Base-by-base conservation (phyloP, 2,329 filamentous ascomycete species). In the Ascochyta viciae-villosae region DNA sequence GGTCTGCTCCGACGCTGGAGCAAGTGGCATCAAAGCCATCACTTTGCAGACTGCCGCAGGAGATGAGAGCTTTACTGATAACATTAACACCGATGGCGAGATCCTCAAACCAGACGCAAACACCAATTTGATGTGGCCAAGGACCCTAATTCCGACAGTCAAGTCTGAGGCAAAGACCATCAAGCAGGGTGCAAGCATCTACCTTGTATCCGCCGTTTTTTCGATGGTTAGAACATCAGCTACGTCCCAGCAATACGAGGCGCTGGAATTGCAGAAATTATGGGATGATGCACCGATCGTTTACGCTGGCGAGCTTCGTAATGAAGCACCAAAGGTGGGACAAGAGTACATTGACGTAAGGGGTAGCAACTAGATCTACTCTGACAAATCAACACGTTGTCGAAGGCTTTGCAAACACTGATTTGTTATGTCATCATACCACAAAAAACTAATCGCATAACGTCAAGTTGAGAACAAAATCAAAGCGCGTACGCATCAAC, bases 71-170 rank as follows among this genome's bases (percentile, higher is more conserved):
- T n/a, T 16, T 27, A 1, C 24, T 6, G 10, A 24, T 13, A n/a
- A 35, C 10, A 27, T 46, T 7, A 34, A 27, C 50, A 39, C 42
- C 4, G 35, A 33, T 34, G 56, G 42, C 3, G 53, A 70, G 6
- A 34, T 68, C 3, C 58, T 74, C 4, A 74, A 74, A 43, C 72
- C 72, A 19, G 72, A 74, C 48, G 70, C 72, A 2, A 74, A 74
- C 48, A 74, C 72, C 2, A 74, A 74, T 46, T 40, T 74, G 3
- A 67, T 74, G 8, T 73, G 69, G 70, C 72, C 73, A 44, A 58
- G 72, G 8, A 73, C 70, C 3, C 49, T 74, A 12, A 73, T 74
- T 6, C 72, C 72, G 0, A 70, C 62, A 0, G 33, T 73, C 0
- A 55, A 45, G 13, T 27, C 55, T 0, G 50, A 65, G 3, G 48